Base-by-base conservation (phyloP, 1,284 basidiomycete genomes). In the Fomitiporia mediterranea region DNA sequence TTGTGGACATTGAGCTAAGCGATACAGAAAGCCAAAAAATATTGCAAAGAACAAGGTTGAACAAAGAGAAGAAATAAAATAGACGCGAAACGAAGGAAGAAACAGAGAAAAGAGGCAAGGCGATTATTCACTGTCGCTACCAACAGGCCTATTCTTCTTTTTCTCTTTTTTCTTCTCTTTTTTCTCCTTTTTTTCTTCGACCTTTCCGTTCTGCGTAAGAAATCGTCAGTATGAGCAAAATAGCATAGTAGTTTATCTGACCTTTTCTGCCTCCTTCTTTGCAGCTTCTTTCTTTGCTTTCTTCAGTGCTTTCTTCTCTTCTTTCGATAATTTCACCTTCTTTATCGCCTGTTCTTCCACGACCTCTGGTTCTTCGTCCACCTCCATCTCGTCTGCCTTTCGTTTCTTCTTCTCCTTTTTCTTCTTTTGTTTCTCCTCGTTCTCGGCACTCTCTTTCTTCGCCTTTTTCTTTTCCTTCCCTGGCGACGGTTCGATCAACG, bases 271-370 rank as follows among this genome's bases (percentile, higher is more conserved):
- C 57, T 69, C 76, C 73, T 89, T 89, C 40, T 43, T n/a, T n/a
- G n/a, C n/a, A n/a, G n/a, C n/a, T n/a, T n/a, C n/a, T n/a, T n/a
- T n/a, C 73, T 85, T 82, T 48, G 81, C 82, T 72, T 86, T 89
- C 73, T 89, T 91, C 68, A 86, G 71, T 28, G 83, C 84, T 74
- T 87, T 89, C 76, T 89, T 89, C 73, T 89, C 86, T 72, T 90
- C 88, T 71, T 91, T 91, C 42, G 82, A 84, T 61, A 89, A 63
- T 72, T 89, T 89, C 60, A 78, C 75, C 72, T 87, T 89, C 73
- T 89, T 90, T 57, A 72, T 63, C 6, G 81, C 73, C n/a, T 74
- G 74, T 60, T 77, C 78, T 55, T 83, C 78, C 51, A 79, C 78
- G 46, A 72, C 75, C n/a, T 78, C 78, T 17, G 23, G 28, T 17